Evolutionary conservation across 805 yeast genomes (phyloP).

Genomic region (Metschnikowia lachancei): DNA sequence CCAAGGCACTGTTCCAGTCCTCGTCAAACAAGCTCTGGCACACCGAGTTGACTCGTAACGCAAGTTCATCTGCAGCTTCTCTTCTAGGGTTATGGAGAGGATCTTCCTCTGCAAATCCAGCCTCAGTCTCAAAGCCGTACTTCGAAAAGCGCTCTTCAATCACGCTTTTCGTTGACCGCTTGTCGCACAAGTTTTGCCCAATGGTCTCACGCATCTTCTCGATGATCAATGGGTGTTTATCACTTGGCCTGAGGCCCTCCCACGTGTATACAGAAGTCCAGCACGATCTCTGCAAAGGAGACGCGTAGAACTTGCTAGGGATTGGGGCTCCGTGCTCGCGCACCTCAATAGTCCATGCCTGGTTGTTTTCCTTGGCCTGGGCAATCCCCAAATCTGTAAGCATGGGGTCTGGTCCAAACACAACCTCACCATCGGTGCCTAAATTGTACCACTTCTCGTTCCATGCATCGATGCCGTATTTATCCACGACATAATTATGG

Average conservation of each 20-base stretch:
- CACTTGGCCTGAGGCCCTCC: constrained; percentile 32
- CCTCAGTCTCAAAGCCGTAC: constrained; percentile 38
- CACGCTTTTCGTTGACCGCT: constrained; percentile 42
- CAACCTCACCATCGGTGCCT: constrained; percentile 52
- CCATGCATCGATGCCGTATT: constrained; percentile 61
- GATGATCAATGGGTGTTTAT: constrained; percentile 25
- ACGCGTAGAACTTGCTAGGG: constrained; percentile 55
- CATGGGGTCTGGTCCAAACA: constrained; percentile 60
- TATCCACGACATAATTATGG: constrained; percentile 55
- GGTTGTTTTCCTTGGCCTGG: constrained; percentile 53
- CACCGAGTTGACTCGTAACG: constrained; percentile 45
- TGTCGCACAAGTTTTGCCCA: constrained; percentile 60
- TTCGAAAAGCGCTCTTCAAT: constrained; percentile 39
- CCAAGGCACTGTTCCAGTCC: constrained; percentile 19
- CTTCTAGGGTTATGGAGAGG: constrained; percentile 43
- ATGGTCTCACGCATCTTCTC: constrained; percentile 61
- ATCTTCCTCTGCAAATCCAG: constrained; percentile 50
- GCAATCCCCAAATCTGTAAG: constrained; percentile 53
- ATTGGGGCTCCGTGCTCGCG: constrained; percentile 47
- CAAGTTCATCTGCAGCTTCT: constrained; percentile 50
- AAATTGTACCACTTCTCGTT: constrained; percentile 49
- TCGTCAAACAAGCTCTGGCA: constrained; percentile 36
- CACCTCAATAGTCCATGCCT: constrained; percentile 44
- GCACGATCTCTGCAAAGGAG: constrained; percentile 65
- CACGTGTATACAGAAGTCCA: constrained; percentile 55